These are phyloP conservation scores for Penicillium sp. DNA, from an alignment of 2,329 filamentous ascomycete genomes.

Conservation along the genomic window DNA sequence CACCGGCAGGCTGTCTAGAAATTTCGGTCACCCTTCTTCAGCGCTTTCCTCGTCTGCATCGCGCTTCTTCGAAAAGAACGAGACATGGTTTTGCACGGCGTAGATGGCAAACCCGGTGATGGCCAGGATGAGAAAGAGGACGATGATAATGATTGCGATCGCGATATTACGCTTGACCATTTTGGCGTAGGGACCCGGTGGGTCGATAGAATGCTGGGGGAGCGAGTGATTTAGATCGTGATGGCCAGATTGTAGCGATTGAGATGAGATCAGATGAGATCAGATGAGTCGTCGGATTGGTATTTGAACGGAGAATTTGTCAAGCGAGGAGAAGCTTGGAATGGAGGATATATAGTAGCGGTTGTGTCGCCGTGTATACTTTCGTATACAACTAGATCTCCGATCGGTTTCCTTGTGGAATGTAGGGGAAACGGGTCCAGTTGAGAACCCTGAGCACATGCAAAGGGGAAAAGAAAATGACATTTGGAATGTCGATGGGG, in stretches of 20 bases:
- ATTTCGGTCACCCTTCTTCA: slow-evolving; percentile 15
- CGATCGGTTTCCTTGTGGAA: neutral
- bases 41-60: slow-evolving; percentile 31
- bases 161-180: slow-evolving; percentile 45
- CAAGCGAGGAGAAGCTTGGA: too few relatives aligned
- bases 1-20: neutral
- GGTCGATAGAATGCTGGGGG: slow-evolving; percentile 1
- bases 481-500: slow-evolving; percentile 10
- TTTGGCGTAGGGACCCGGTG: slow-evolving; percentile 11
- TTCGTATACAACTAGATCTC: too few relatives aligned
- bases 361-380: too few relatives aligned
- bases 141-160: slow-evolving; percentile 48
- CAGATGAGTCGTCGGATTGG: too few relatives aligned
- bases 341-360: too few relatives aligned
- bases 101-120: slow-evolving; percentile 38
- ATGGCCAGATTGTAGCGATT: neutral
- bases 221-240: neutral
- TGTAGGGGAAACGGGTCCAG: neutral
- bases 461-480: slow-evolving; percentile 4
- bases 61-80: slow-evolving; percentile 27
- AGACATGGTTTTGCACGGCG: slow-evolving; percentile 30
- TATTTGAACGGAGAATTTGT: too few relatives aligned
- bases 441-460: neutral
- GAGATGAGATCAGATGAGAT: neutral
- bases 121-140: slow-evolving; percentile 45